Evolutionary conservation across 768 basidiomycete species (phyloP), one percentile per base, ranked within the genome.

Genomic region (Ramaria rubella): DNA sequence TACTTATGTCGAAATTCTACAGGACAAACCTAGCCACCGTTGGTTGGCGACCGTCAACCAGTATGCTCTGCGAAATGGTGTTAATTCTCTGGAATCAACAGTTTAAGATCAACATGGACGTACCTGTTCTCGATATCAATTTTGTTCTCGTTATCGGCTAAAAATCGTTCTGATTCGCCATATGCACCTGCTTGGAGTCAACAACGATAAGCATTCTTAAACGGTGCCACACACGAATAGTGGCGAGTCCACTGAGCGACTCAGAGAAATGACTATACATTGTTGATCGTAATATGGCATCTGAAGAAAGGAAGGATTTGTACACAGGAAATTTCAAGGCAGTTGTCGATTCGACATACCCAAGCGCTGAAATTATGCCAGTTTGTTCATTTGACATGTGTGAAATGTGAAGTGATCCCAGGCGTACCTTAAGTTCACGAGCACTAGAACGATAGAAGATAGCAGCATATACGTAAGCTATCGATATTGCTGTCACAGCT

Each of bases 221-320:
- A 19, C 19, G 7, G 26, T 14, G 21, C 21, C 21, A 7, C 53
- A 12, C 34, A 55, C 92, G 82, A 50, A 95, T 93, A 7, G 91
- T 94, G 1, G 88, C 79, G 36, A 95, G 69, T 17, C 94, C 94
- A 11, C 86, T 85, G 11, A 96, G 74, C 27, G 87, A 89, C 72
- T 96, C 94, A 2, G 90, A 90, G 70, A 96, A 96, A 65, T 94
- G 92, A 0, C 91, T 85, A 67, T 96, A 96, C 17, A 97, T 71
- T 0, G 86, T 85, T 0, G 89, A 88, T 24, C 93, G 83, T 27
- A 96, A 69, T n/a, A 95, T 77, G 24, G 90, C 83, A 72, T 95
- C 91, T 82, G 50, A 3, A 8, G 29, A 14, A 17, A 51, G 49
- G 42, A 21, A n/a, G n/a, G n/a, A n/a, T n/a, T n/a, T n/a, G 24